Evolutionary conservation across 805 yeast species (phyloP).

Genomic region (Candida golubevii): DNA sequence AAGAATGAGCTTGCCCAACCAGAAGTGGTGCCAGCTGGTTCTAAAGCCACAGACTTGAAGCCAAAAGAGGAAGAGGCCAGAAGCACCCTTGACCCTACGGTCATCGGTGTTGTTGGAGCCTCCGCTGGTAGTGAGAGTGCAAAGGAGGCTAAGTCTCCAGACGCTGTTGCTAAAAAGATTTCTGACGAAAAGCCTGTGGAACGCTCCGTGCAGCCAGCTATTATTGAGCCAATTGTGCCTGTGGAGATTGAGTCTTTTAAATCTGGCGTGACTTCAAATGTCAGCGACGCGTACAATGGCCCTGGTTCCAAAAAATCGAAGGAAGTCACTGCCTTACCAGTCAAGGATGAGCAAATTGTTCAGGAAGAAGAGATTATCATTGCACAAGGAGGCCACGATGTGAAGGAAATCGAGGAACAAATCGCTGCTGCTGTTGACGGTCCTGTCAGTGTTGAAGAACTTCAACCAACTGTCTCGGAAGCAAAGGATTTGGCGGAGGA

Average conservation of each 20-base stretch:
- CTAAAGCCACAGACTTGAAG: constrained; percentile 7
- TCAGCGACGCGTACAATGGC: constrained; percentile 3
- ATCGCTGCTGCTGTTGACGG: constrained; percentile 33
- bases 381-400: constrained; percentile 32
- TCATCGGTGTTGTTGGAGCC: constrained; percentile 13
- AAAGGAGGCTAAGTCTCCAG: background rate
- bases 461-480: constrained; percentile 39
- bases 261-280: constrained; percentile 4
- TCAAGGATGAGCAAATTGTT: constrained; percentile 13
- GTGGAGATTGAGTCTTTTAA: background rate
- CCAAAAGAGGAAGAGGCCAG: constrained; percentile 8
- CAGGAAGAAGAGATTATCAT: constrained; percentile 36
- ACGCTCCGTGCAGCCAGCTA: constrained; percentile 11
- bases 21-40: constrained; percentile 3
- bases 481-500: constrained; percentile 33
- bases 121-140: constrained; percentile 13
- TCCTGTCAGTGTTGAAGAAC: constrained; percentile 38
- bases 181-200: constrained; percentile 5
- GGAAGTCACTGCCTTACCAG: constrained; percentile 19
- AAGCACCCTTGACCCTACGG: constrained; percentile 16
- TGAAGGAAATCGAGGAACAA: constrained; percentile 29
- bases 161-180: constrained; percentile 7
- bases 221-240: constrained; percentile 10
- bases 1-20: constrained; percentile 5
- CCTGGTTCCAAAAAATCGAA: constrained; percentile 8